Conservation (phyloP, 495 filamentous ascomycete genomes). For the Penicillium crystallinum region DNA sequence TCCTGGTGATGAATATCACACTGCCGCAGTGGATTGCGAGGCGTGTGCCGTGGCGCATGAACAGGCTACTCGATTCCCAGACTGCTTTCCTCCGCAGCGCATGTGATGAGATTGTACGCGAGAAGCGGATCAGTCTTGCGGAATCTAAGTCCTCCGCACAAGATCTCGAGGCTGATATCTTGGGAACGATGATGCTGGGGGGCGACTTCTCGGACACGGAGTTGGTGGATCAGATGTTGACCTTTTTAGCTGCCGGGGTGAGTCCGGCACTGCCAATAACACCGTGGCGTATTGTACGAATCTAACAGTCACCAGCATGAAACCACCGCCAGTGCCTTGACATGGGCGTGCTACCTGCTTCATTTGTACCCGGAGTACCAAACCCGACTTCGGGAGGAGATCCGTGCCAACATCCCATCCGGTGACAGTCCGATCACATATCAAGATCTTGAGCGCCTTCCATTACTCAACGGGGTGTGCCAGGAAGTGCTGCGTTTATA, state of each 20-base stretch:
- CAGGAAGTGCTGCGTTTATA: constrained; percentile 46
- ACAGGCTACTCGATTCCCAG: constrained; percentile 54
- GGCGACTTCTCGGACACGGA: constrained; percentile 54
- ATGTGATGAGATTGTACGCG: constrained; percentile 60
- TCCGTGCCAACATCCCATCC: constrained; percentile 38
- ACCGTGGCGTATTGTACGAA: neutral
- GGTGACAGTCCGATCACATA: constrained; percentile 23
- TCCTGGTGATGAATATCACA: constrained; percentile 43
- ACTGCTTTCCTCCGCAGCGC: constrained; percentile 53
- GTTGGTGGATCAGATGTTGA: constrained; percentile 52
- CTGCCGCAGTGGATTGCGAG: constrained; percentile 45
- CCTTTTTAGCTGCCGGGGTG: constrained; percentile 48
- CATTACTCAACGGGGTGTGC: constrained; percentile 49
- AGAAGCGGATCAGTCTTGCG: constrained; percentile 52
- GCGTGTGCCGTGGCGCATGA: constrained; percentile 61
- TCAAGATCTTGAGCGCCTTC: constrained; percentile 43
- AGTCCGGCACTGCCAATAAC: neutral
- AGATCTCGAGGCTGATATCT: constrained; percentile 64
- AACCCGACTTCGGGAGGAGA: constrained; percentile 41
- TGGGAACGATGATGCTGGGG: constrained; percentile 45
- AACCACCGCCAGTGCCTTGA: constrained; percentile 50
- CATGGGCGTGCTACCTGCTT: constrained; percentile 49
- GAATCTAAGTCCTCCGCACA: constrained; percentile 52
- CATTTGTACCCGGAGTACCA: constrained; percentile 44
- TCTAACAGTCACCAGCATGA: constrained; percentile 33